Evolutionary conservation across 768 basidiomycete species (phyloP), one percentile per base, ranked within the genome.

Genomic region (Boletus vermiculosoides): DNA sequence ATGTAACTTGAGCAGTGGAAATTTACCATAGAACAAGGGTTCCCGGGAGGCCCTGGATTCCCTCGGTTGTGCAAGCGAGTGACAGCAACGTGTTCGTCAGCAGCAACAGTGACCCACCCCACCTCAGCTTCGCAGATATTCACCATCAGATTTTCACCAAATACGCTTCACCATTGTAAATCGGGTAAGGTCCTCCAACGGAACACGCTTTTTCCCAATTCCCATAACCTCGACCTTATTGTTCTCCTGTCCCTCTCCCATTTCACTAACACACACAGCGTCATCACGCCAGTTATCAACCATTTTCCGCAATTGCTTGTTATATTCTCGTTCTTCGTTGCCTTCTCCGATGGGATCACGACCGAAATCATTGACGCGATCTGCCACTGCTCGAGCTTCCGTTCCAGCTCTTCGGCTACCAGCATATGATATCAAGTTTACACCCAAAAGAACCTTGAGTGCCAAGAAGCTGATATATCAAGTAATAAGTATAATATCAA

Each of bases 121-220:
- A 25, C 25, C 25, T 25, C 25, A 25, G 25, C 25, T 2, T 25
- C 25, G 25, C 25, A 25, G 25, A 25, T 25, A 25, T 25, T 4
- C 25, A 25, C 25, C 25, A 25, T 25, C 25, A 25, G 25, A 31
- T 31, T 31, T 46, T 60, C 37, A 87, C 83, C 83, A 95, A 45
- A 96, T 95, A 51, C 92, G 80, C 68, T 96, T 96, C 45, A 96
- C 89, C 94, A 98, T 98, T 20, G 94, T 96, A 77, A 90, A 98
- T 54, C 94, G 74, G 34, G 92, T 96, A 48, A 98, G 80, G 66
- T 96, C 92, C 69, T 97, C 94, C 49, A 98, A 72, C 56, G 84
- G 83, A 55, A 91, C 80, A 45, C 85, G 77, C 55, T 82, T 86
- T 54, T 63, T 75, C 18, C 57, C 69, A 20, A 66, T 71, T 15